Evolutionary conservation across 2,329 filamentous ascomycete genomes (phyloP), one percentile per base, ranked within the genome.

Genomic region (Teratosphaeria destructans): DNA sequence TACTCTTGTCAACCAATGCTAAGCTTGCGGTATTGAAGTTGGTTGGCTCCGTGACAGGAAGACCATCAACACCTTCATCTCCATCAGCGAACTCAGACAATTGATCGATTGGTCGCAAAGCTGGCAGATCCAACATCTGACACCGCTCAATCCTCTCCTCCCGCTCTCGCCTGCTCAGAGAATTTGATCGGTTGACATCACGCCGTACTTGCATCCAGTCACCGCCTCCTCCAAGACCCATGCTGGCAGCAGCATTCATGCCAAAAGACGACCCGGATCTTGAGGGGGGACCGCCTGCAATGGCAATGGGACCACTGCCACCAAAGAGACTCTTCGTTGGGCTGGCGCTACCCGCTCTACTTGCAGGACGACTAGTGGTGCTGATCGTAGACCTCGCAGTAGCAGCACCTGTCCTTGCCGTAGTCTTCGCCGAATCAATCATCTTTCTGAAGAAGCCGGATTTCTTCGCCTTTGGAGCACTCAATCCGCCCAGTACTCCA

Each of bases 161-260:
- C 23, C 87, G 83, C 76, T 99, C 94, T 64, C 93, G 94, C 62
- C 86, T 87, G 73, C 92, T 96, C 43, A 96, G 79, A 0, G 93
- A 94, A 70, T 96, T 97, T 3, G 93, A 95, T 39, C 94, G 84
- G 73, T 99, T 97, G 54, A 99, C 88, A 74, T 99, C 95, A 54
- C 94, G 85, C 39, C 94, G 87, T 26, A 97, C 91, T 72, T 97
- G 92, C n/a, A 99, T 91, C 92, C 94, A 99, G 72, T 97, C 93
- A 14, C 89, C 82, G 1, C 79, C 77, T 60, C 74, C 78, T 66
- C 76, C 81, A 6, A 88, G 73, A 2, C 88, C 90, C 81, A 88
- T 88, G 19, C 95, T 90, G 59, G 83, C 81, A 14, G 85, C 82
- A 4, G 81, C 76, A 70, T 54, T 59, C 10, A 56, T 57, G 8